These are phyloP conservation scores for Rhizopogon sp. DNA, from an alignment of 768 basidiomycete genomes.

Conservation along the genomic window DNA sequence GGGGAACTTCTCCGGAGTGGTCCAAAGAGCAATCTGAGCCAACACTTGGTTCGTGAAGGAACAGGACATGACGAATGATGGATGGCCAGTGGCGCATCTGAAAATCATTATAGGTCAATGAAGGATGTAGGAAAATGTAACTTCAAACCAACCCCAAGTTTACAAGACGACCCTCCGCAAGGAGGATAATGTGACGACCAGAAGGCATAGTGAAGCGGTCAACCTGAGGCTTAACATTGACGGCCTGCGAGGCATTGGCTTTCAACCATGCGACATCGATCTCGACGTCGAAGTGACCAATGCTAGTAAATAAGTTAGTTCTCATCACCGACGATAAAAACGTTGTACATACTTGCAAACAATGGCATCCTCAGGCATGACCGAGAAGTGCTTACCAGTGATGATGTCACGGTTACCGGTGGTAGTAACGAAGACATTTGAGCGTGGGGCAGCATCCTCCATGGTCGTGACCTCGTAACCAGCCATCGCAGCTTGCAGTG, in stretches of 20 bases:
- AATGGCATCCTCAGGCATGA: conserved; percentile 97
- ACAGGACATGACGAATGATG: conserved; percentile 99
- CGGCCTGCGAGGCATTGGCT: conserved; percentile 73
- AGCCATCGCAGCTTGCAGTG: conserved; percentile 99
- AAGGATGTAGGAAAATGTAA: background rate
- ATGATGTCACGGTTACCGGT: conserved; percentile 99
- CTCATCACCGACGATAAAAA: conserved; percentile 2
- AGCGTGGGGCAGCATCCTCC: conserved; percentile 89
- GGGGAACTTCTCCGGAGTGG: conserved; percentile 85
- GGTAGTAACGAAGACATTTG: conserved; percentile 95
- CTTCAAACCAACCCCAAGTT: conserved; percentile 76
- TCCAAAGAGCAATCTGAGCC: conserved; percentile 98
- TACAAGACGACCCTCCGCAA: conserved; percentile 98
- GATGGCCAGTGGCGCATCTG: conserved; percentile 96
- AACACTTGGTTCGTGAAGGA: conserved; percentile 99
- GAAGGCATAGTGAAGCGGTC: conserved; percentile 92
- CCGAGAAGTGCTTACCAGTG: conserved; percentile 82
- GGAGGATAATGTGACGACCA: conserved; percentile 94
- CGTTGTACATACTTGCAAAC: conserved; percentile 81
- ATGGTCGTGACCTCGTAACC: conserved; percentile 98
- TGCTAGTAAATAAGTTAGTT: conserved; percentile 38
- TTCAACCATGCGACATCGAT: conserved; percentile 99
- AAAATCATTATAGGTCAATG: conserved; percentile 6
- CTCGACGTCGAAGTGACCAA: conserved; percentile 83
- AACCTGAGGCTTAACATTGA: conserved; percentile 98